Evolutionary conservation across 441 rosid genomes (phyloP).

Genomic region (Adansonia gregorii): DNA sequence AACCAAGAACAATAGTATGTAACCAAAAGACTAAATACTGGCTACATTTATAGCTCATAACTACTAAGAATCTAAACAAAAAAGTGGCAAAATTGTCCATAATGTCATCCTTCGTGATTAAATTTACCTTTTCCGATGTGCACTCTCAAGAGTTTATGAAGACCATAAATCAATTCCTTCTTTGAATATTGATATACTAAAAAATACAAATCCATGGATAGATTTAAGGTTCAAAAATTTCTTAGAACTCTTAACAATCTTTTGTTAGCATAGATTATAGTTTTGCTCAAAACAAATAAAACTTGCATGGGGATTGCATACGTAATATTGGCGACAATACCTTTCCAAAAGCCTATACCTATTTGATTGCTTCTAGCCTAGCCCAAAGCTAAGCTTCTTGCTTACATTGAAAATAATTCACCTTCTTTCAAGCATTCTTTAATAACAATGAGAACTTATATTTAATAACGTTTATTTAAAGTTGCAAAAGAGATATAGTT

Average conservation of each 20-base stretch:
- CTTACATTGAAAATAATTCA: not conserved
- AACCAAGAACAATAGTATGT: not conserved
- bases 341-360: constrained; percentile 1
- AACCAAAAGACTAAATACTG: not conserved
- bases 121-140: not conserved
- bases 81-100: constrained; percentile 1
- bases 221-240: not conserved
- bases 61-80: not conserved
- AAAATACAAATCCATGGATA: constrained; percentile 1
- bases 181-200: not conserved
- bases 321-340: not conserved
- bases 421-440: not conserved
- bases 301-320: not conserved
- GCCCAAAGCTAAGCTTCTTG: constrained; percentile 3
- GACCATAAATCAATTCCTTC: not conserved
- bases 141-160: not conserved
- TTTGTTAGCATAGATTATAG: constrained; percentile 11
- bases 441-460: not conserved
- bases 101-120: not conserved
- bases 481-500: not conserved
- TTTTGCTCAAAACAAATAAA: not conserved
- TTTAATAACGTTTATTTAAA: not conserved
- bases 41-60: constrained; percentile 1
- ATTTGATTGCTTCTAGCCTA: constrained; percentile 9
- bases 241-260: not conserved